Conservation (phyloP, 345 rosid genomes). For the Linum trigynum region DNA sequence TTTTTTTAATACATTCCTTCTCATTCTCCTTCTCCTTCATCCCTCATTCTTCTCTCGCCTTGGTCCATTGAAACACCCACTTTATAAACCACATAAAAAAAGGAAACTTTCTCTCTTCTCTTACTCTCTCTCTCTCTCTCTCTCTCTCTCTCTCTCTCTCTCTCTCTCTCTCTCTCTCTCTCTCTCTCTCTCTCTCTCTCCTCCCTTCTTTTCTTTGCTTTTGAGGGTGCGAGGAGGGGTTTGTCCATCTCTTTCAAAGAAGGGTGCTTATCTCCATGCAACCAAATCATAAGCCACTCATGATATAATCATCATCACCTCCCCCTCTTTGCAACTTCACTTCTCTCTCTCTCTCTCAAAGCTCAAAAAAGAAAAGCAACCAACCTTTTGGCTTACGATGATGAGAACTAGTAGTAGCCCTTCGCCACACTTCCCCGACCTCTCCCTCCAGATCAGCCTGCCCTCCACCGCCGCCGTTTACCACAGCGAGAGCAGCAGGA, state of each 20-base stretch:
- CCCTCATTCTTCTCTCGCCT: neutral
- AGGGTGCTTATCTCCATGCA: slow-evolving; percentile 32
- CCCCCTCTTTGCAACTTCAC: too few relatives aligned
- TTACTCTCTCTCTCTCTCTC: too few relatives aligned
- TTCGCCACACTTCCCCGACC: slow-evolving; percentile 46
- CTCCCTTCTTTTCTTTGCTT: too few relatives aligned
- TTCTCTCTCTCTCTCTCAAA: neutral
- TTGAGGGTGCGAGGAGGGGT: too few relatives aligned
- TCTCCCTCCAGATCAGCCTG: slow-evolving; percentile 82
- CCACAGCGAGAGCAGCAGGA: slow-evolving; percentile 21
- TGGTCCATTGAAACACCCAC: neutral
- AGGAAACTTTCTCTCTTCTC: too few relatives aligned
- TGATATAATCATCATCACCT: slow-evolving; percentile 43
- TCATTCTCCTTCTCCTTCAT: slow-evolving; percentile 7
- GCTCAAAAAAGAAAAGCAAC: neutral
- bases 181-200: too few relatives aligned
- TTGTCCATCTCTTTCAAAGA: neutral
- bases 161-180: too few relatives aligned
- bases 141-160: too few relatives aligned
- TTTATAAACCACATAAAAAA: too few relatives aligned
- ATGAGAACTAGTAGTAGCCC: slow-evolving; percentile 23
- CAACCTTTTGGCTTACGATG: slow-evolving; percentile 16
- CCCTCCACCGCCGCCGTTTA: slow-evolving; percentile 23
- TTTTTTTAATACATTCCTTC: neutral
- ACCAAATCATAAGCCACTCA: slow-evolving; percentile 79